Base-by-base conservation (phyloP, 2,329 filamentous ascomycete species). In the Camillea tinctor region DNA sequence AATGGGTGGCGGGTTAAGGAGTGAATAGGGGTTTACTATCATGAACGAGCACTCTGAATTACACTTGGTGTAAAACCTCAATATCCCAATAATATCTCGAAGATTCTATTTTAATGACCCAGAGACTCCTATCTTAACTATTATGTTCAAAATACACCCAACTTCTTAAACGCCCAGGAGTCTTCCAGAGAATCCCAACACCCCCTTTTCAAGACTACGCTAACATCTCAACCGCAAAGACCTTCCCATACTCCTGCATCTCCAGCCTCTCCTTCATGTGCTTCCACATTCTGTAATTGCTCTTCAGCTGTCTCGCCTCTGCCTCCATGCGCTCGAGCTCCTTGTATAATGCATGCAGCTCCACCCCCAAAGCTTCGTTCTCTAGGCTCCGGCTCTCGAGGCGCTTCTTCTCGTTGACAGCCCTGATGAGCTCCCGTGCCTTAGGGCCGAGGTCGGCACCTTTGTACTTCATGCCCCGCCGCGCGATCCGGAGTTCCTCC, bases 401-500 rank as follows among this genome's bases (percentile, higher is more conserved):
- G 2, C 54, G 50, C 30, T 52, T 60, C 26, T 56, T 52, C 50
- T 51, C 50, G 8, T 21, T 54, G 3, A 51, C 40, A 24, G 55
- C 53, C 15, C 20, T 20, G 13, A 15, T 51, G 7, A 63, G 40
- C 22, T 23, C 22, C 19, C 21, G 54, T 13, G 50, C 50, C 58
- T 50, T 52, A 17, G 36, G 26, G 4, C 23, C 52, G 4, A 60
- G 52, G n/a, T 52, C 40, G 2, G 26, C 56, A 4, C 26, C 20
- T 4, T 40, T 24, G 21, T 58, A 48, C 4, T 44, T 49, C 2
- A 54, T 44, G 5, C 60, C 52, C n/a, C 49, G 50, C 2, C 56
- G 60, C 26, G 53, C 55, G 20, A 60, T 60, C 30, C 50, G 55
- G 21, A 63, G 50, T 48, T 60, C 53, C 22, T 60, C 60, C 8